Conservation (phyloP, 116 monocot species). For the Dioscorea cayenensis region DNA sequence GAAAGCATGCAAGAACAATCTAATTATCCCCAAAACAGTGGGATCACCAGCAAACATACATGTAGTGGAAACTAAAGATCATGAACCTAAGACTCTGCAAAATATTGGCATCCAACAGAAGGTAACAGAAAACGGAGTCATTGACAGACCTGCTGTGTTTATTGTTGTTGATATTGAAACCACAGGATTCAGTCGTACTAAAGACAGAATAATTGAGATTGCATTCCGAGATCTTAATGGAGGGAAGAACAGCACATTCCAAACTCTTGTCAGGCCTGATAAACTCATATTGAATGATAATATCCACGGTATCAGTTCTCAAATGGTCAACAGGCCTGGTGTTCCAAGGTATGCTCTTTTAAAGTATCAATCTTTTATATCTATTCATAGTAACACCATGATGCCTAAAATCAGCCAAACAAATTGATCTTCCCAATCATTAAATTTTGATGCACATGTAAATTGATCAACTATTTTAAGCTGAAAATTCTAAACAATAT, state of each 20-base stretch:
- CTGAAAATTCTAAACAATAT: too few species aligned
- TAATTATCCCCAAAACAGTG: slow-evolving; percentile 8
- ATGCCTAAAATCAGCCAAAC: too few species aligned
- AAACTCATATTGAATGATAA: slow-evolving; percentile 19
- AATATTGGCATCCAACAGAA: neutral
- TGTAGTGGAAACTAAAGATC: slow-evolving; percentile 11
- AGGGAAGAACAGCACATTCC: slow-evolving; percentile 6
- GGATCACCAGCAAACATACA: slow-evolving; percentile 7
- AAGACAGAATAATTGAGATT: slow-evolving; percentile 15
- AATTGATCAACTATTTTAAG: too few species aligned
- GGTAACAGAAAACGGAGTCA: neutral
- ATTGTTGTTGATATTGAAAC: slow-evolving; percentile 45
- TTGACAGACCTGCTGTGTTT: slow-evolving; percentile 20
- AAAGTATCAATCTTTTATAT: neutral
- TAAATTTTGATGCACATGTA: neutral
- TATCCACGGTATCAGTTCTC: slow-evolving; percentile 29
- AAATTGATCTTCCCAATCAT: neutral
- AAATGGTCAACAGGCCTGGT: slow-evolving; percentile 30
- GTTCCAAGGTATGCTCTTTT: slow-evolving; percentile 24
- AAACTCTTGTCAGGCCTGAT: slow-evolving; percentile 9
- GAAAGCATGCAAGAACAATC: slow-evolving; percentile 11
- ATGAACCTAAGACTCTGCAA: slow-evolving; percentile 21
- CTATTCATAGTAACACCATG: neutral
- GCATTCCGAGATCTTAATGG: slow-evolving; percentile 11
- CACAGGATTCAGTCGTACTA: slow-evolving; percentile 14